phyloP scores from a whole-genome alignment of 495 filamentous ascomycete species.

The Sporormia fimetaria region DNA sequence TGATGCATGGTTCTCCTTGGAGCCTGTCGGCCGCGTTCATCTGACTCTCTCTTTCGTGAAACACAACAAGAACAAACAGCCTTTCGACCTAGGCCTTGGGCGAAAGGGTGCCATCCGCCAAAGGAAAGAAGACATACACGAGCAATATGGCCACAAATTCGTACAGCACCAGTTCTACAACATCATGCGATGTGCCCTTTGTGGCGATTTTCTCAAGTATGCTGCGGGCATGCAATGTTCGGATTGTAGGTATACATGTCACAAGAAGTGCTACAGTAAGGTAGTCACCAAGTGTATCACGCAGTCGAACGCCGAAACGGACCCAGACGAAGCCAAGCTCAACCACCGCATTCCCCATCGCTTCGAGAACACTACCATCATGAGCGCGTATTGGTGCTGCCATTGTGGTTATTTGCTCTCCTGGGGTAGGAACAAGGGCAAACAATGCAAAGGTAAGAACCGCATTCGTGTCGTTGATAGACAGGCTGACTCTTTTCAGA shows the following conservation, averaged over 20 bases:
- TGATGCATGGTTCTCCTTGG: slow-evolving; percentile 93
- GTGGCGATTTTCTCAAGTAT: slow-evolving; percentile 97
- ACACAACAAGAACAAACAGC: slow-evolving; percentile 54
- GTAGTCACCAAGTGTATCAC: slow-evolving; percentile 99
- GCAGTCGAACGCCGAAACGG: slow-evolving; percentile 94
- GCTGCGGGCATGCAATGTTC: slow-evolving; percentile 97
- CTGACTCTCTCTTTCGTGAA: slow-evolving; percentile 67
- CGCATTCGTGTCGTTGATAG: slow-evolving; percentile 14
- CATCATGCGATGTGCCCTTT: slow-evolving; percentile 98
- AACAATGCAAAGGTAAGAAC: slow-evolving; percentile 72
- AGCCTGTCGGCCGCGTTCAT: slow-evolving; percentile 83
- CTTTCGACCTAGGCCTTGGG: slow-evolving; percentile 77
- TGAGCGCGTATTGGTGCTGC: slow-evolving; percentile 98
- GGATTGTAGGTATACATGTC: slow-evolving; percentile 99
- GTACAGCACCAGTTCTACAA: slow-evolving; percentile 98
- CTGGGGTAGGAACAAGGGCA: slow-evolving; percentile 83
- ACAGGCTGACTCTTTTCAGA: slow-evolving; percentile 41
- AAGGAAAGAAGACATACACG: slow-evolving; percentile 91
- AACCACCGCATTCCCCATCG: slow-evolving; percentile 98
- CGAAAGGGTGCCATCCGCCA: slow-evolving; percentile 94
- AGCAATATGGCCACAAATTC: slow-evolving; percentile 98
- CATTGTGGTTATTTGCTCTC: slow-evolving; percentile 98
- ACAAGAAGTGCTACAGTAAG: slow-evolving; percentile 88
- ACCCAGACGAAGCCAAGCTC: slow-evolving; percentile 98
- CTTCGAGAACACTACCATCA: slow-evolving; percentile 86